Evolutionary conservation across 2,329 filamentous ascomycete genomes (phyloP), one percentile per base, ranked within the genome.

Genomic region (Cytospora chrysosperma): DNA sequence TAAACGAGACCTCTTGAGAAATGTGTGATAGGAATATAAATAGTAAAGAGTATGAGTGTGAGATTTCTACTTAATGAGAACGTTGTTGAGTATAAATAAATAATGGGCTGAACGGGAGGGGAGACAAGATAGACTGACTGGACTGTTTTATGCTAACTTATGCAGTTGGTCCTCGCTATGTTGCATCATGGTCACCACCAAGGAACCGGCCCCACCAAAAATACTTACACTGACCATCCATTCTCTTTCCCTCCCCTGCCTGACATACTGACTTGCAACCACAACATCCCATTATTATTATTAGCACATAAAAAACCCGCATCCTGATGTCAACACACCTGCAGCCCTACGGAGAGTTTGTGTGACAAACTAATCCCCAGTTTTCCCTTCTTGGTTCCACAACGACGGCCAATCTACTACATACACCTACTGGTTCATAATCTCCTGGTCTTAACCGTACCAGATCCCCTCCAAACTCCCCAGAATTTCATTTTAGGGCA

Each of bases 271-370:
- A 54, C 58, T 55, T 61, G 59, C 59, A 61, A 49, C 59, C 53
- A 52, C 58, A 55, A 53, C 59, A 49, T 37, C 59, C 15, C 24
- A 27, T 37, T 47, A 21, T 24, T n/a, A n/a, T n/a, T n/a, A n/a
- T n/a, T n/a, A n/a, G n/a, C 40, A 43, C 19, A 21, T 47, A 24
- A 7, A 24, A 47, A 47, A 47, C 56, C 65, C 61, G 64, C 68
- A 68, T 61, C 53, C 68, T 69, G 68, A 71, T 72, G 68, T 69
- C 69, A 68, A 67, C 27, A 67, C 27, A 12, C 53, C 54, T 53
- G 53, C 56, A 61, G 61, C 59, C 61, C 51, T 58, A 56, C 49
- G 34, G 58, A 49, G 27, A 49, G 27, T n/a, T n/a, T 55, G 51
- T 51, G 40, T 55, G 51, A 55, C 51, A 49, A 61, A 59, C 49